Evolutionary conservation across 2,329 filamentous ascomycete species (phyloP), one percentile per base, ranked within the genome.

Genomic region (Xylariaceae sp.): DNA sequence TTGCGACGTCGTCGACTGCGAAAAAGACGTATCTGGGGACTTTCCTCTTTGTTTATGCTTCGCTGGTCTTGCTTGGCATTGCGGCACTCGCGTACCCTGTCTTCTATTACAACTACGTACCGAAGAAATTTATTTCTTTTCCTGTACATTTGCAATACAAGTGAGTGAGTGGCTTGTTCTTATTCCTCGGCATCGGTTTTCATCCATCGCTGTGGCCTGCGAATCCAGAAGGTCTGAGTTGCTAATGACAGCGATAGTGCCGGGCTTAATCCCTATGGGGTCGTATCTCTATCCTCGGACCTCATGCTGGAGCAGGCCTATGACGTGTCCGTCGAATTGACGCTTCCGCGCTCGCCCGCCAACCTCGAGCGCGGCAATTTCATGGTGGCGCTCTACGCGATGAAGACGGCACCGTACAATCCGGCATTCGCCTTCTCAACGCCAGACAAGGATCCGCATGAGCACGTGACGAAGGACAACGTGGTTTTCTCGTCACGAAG

Each of bases 301-400:
- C 74, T 94, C 58, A 83, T 87, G 61, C 76, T 83, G 16, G 78
- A 82, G 44, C 92, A 96, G 69, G 80, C 85, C 45, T 99, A 99
- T 76, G 91, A 97, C 69, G 80, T 99, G 40, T 79, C 81, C 5
- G 77, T 97, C 1, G 77, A 83, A 19, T 77, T 99, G 30, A 80
- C 81, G 3, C 77, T 99, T 58, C 94, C 94, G 16, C 84, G 86
- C 39, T 94, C 89, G 2, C 84, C 83, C 0, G 72, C 78, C 1
- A 99, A 99, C 65, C 72, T 88, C 19, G 80, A 80, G 2, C 80
- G 81, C 13, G 94, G 94, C 26, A 97, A 97, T 73, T 97, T 96
- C 76, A 99, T 99, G 94, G 75, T 97, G 16, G 86, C 88, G 44
- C 74, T 96, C 15, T 80, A 84, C 56, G 80, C 96, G 48, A 78